Conservation (phyloP, 208 protist genomes). For the Angomonas desouzai region DNA sequence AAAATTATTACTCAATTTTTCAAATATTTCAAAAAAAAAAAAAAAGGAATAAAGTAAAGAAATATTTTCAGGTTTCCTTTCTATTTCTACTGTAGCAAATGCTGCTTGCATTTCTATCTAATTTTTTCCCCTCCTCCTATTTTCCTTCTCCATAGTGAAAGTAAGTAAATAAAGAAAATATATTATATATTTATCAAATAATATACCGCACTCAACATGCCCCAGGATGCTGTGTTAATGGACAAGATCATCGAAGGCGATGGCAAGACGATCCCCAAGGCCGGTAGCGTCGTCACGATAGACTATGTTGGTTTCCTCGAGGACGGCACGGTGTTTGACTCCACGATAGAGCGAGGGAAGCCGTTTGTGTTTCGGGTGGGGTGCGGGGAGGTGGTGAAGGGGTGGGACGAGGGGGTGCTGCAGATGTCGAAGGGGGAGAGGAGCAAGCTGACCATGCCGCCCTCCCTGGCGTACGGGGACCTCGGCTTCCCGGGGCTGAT, state of each 20-base stretch:
- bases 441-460: slow-evolving; percentile 89
- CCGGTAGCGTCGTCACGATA: slow-evolving; percentile 84
- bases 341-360: slow-evolving; percentile 78
- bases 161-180: slow-evolving; percentile 18
- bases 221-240: slow-evolving; percentile 74
- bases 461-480: slow-evolving; percentile 84
- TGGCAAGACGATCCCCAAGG: slow-evolving; percentile 84
- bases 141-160: slow-evolving; percentile 14
- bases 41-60: background rate
- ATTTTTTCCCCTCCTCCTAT: slow-evolving; percentile 14
- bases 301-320: slow-evolving; percentile 83
- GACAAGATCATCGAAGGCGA: slow-evolving; percentile 92
- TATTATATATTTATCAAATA: slow-evolving; percentile 10
- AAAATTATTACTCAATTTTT: no score
- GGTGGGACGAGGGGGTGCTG: slow-evolving; percentile 93
- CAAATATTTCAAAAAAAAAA: no score
- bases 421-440: slow-evolving; percentile 93
- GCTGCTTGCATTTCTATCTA: background rate
- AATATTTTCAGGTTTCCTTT: no score
- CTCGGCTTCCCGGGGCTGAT: slow-evolving; percentile 89
- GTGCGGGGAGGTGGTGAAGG: slow-evolving; percentile 90
- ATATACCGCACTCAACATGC: slow-evolving; percentile 33
- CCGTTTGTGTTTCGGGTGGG: slow-evolving; percentile 92
- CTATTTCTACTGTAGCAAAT: no score
- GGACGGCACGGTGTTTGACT: slow-evolving; percentile 88